Base-by-base conservation (phyloP, 2,329 filamentous ascomycete species). In the Nakataea oryzae region DNA sequence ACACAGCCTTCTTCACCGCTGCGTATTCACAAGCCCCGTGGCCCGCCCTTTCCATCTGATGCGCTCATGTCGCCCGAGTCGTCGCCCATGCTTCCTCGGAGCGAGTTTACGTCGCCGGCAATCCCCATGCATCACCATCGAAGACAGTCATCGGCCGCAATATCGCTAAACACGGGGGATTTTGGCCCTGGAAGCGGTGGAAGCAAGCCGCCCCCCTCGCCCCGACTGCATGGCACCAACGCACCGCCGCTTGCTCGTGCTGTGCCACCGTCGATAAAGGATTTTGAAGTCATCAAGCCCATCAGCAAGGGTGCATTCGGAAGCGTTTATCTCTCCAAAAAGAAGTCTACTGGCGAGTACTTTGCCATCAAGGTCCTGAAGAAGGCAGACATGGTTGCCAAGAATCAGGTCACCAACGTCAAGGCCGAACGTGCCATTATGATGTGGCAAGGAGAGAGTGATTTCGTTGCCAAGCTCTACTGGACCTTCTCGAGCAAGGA, bases 401-500 rank as follows among this genome's bases (percentile, higher is more conserved):
- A 99, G 76, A 99, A 99, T 73, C 95, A 99, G 73, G 93, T 99
- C 68, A 96, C 95, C 67, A 99, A 99, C 71, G 95, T 99, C 70
- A 97, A 99, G 75, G 95, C 96, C 11, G 95, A 99, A 75, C 86
- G 95, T 67, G 96, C 96, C 27, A 99, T 99, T 72, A 97, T 99
- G 95, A 99, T 99, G 95, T 97, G 95, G 91, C 95, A 99, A 76
- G 95, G 95, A 27, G 92, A 97, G 74, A 99, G 96, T 73, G 95
- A 99, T 64, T 99, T 99, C 73, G 95, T 99, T 63, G 95, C 95
- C 29, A 99, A 99, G 77, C 82, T 99, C 14, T 99, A 97, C 77
- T 99, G 96, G 96, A 99, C 95, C 0, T 99, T 99, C 71, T 96
- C 95, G 4, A 99, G 93, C 81, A 99, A 99, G 72, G 95, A 99